Percentiles rank a stretch among this genome's conserved stretches.
These are phyloP conservation scores for Deakozyma indianensis DNA, from an alignment of 805 yeast species.

Conservation along the genomic window DNA sequence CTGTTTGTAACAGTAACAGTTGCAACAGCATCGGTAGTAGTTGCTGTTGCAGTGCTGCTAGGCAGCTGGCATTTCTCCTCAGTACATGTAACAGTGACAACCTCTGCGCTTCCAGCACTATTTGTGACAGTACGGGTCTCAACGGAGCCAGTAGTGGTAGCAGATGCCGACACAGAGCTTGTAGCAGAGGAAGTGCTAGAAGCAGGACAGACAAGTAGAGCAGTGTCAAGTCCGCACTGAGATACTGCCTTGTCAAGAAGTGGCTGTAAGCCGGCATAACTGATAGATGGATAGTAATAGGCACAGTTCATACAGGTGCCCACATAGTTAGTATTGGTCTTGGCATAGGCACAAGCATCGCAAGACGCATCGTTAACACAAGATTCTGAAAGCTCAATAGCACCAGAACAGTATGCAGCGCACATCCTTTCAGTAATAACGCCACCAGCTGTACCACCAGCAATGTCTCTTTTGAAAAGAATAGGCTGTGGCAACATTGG, in stretches of 20 bases:
- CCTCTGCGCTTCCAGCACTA: not conserved
- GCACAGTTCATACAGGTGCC: not conserved
- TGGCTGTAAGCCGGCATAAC: not conserved
- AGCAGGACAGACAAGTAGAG: not conserved
- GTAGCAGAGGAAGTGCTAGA: not conserved
- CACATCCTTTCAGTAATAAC: constrained; percentile 1
- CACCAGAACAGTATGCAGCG: not conserved
- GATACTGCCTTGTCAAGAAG: not conserved
- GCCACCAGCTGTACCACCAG: not conserved
- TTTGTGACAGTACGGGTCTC: not conserved
- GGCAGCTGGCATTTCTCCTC: not conserved
- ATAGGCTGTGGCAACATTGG: not conserved
- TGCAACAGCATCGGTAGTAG: not conserved
- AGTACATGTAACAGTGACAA: not conserved
- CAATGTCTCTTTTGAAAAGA: not conserved
- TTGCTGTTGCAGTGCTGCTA: not conserved
- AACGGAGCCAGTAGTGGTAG: not conserved
- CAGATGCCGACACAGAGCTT: not conserved
- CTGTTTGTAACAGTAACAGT: not conserved
- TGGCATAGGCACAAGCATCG: not conserved
- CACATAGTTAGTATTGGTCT: not conserved
- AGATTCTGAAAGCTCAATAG: not conserved
- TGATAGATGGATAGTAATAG: not conserved
- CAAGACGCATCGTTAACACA: not conserved
- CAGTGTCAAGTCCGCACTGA: not conserved